Percentiles rank a stretch among this genome's conserved stretches.
Evolutionary conservation across 495 filamentous ascomycete genomes (phyloP).

Genomic region (Terfezia claveryi): DNA sequence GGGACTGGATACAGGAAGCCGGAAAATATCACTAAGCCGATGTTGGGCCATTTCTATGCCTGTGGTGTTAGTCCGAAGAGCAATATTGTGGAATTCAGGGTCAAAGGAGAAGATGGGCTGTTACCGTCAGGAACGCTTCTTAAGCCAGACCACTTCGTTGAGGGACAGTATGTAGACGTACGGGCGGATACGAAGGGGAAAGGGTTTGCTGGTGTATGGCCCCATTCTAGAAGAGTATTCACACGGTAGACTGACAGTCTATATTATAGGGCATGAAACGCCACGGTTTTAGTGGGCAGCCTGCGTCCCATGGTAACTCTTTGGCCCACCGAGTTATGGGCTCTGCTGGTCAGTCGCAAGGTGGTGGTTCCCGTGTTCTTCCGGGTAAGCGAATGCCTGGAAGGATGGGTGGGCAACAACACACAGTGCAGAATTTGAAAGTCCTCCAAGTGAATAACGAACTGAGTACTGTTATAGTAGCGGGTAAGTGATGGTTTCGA

Average conservation of each 20-base stretch:
- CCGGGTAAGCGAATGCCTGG: constrained; percentile 97
- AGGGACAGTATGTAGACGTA: constrained; percentile 79
- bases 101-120: constrained; percentile 48
- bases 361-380: constrained; percentile 71
- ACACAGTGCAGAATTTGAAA: constrained; percentile 75
- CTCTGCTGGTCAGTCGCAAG: constrained; percentile 67
- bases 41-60: constrained; percentile 66
- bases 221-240: neutral
- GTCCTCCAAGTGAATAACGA: constrained; percentile 67
- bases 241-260: neutral
- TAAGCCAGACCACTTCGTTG: constrained; percentile 62
- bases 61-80: constrained; percentile 61
- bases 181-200: constrained; percentile 56
- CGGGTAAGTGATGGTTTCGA: constrained; percentile 29
- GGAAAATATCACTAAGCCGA: constrained; percentile 50
- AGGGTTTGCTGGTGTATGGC: constrained; percentile 55
- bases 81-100: constrained; percentile 64
- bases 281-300: constrained; percentile 69
- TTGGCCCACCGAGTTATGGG: constrained; percentile 78
- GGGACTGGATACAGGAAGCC: constrained; percentile 57
- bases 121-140: constrained; percentile 49
- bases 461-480: constrained; percentile 70
- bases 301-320: constrained; percentile 83
- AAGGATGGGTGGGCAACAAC: constrained; percentile 68
- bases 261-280: constrained; percentile 63